phyloP scores from a whole-genome alignment of 192 early-diverging fungal species.

The Backusella morwellensis region DNA sequence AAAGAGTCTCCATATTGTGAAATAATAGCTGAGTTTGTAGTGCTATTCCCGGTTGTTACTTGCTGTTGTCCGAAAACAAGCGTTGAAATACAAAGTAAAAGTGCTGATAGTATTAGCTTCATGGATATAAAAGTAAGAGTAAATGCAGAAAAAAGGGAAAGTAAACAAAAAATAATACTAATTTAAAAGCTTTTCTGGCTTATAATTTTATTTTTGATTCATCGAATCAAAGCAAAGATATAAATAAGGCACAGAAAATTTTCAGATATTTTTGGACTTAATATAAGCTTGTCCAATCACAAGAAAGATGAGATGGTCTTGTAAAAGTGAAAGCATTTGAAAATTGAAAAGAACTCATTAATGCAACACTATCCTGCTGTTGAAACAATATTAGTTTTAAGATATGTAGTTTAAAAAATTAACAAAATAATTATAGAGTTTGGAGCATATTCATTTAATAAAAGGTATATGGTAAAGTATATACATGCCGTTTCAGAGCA shows the following conservation, averaged over 20 bases:
- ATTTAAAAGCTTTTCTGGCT: background rate
- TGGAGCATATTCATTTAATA: too few species aligned
- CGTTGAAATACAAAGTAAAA: background rate
- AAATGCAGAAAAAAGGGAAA: background rate
- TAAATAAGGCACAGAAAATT: background rate
- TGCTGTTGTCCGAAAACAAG: background rate
- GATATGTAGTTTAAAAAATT: too few species aligned
- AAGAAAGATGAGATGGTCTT: background rate
- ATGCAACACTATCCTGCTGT: too few species aligned
- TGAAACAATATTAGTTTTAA: too few species aligned
- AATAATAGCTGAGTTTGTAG: background rate
- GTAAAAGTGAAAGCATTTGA: background rate
- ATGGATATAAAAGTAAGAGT: background rate
- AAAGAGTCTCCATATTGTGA: conserved; percentile 13
- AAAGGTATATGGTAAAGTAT: too few species aligned
- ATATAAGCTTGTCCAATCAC: background rate
- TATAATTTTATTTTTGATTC: background rate
- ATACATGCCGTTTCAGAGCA: too few species aligned
- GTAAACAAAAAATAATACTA: background rate
- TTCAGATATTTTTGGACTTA: background rate
- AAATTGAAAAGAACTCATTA: background rate
- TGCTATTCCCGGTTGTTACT: background rate
- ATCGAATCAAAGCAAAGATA: background rate
- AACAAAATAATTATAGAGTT: too few species aligned
- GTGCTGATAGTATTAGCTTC: background rate